Evolutionary conservation across 2,329 filamentous ascomycete genomes (phyloP).

Genomic region (Penicillium thymicola): DNA sequence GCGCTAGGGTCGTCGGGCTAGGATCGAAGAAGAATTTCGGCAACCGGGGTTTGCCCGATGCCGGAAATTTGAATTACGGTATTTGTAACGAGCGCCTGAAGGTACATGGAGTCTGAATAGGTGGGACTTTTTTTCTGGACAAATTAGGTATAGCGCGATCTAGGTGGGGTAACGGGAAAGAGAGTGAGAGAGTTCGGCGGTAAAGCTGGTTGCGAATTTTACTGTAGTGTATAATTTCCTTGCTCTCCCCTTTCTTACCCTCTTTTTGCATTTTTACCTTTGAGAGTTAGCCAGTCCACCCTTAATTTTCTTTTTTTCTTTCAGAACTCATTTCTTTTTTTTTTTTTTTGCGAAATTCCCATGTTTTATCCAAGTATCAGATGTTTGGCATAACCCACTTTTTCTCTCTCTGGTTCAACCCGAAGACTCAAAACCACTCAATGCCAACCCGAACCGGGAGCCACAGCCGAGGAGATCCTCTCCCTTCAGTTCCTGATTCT

Average conservation of each 20-base stretch:
- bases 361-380: slow-evolving; percentile 17
- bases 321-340: slow-evolving; percentile 6
- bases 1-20: too few relatives aligned
- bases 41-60: too few relatives aligned
- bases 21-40: too few relatives aligned
- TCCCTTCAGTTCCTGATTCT: slow-evolving; percentile 30
- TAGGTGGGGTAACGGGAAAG: too few relatives aligned
- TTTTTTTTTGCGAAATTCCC: not conserved
- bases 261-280: not conserved
- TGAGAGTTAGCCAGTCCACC: slow-evolving; percentile 5
- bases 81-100: too few relatives aligned
- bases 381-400: slow-evolving; percentile 28
- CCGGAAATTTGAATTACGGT: too few relatives aligned
- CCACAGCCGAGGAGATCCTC: slow-evolving; percentile 39
- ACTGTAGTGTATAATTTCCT: slow-evolving; percentile 15
- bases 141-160: too few relatives aligned
- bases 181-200: too few relatives aligned
- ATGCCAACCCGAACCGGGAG: slow-evolving; percentile 42
- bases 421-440: slow-evolving; percentile 33
- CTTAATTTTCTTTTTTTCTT: slow-evolving; percentile 8
- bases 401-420: slow-evolving; percentile 32
- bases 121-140: too few relatives aligned
- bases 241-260: slow-evolving; percentile 1
- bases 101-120: too few relatives aligned
- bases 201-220: too few relatives aligned